These are phyloP conservation scores for Melocanna baccifera DNA, from an alignment of 176 grass and related monocot species.

Conservation along the genomic window DNA sequence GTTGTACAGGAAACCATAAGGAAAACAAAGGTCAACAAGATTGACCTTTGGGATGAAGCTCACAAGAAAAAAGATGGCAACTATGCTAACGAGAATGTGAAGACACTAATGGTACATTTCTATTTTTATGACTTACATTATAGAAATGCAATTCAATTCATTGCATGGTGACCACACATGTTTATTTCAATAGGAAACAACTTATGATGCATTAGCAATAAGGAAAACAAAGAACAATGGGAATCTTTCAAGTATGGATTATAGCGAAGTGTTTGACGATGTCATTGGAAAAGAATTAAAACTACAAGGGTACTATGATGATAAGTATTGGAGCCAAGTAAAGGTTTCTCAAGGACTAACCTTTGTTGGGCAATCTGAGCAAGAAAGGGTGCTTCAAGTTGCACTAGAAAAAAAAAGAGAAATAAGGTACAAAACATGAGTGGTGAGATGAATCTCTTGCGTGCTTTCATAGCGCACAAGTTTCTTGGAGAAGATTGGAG, in stretches of 20 bases:
- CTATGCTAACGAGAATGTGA: background rate
- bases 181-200: background rate
- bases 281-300: background rate
- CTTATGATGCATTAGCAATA: background rate
- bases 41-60: slow-evolving; percentile 5
- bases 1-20: background rate
- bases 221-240: background rate
- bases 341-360: background rate
- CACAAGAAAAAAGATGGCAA: slow-evolving; percentile 1
- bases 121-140: no score
- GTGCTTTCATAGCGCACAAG: no score
- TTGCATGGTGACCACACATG: no score
- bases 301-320: background rate
- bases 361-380: background rate
- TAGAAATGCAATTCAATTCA: background rate
- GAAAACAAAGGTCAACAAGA: background rate
- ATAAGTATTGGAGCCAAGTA: background rate
- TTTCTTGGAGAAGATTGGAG: no score
- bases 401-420: no score
- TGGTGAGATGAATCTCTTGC: no score
- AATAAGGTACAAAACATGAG: no score
- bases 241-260: background rate
- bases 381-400: no score
- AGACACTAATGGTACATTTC: background rate
- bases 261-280: background rate